These are phyloP conservation scores for Lactarius hengduanensis DNA, from an alignment of 768 basidiomycete species.

Conservation along the genomic window DNA sequence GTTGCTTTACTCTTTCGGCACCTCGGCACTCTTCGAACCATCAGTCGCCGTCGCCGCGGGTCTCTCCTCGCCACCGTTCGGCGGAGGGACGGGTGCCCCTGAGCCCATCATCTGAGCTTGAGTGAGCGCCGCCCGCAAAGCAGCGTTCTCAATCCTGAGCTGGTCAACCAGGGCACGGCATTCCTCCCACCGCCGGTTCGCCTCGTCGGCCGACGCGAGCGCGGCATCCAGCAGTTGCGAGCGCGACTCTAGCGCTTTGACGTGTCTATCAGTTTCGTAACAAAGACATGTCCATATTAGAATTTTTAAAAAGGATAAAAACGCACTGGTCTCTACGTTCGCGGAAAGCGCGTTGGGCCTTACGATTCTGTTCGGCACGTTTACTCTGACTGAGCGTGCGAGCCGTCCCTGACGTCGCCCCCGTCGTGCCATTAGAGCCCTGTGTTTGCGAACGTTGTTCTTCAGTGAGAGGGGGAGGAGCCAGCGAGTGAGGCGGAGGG, in stretches of 20 bases:
- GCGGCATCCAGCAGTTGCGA: constrained; percentile 85
- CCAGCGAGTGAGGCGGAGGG: constrained; percentile 25
- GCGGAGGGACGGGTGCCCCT: constrained; percentile 3
- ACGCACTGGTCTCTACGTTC: constrained; percentile 87
- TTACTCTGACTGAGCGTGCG: constrained; percentile 76
- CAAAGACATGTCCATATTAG: constrained; percentile 4
- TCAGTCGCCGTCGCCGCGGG: constrained; percentile 1
- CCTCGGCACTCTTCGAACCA: constrained; percentile 16
- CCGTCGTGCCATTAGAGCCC: constrained; percentile 14
- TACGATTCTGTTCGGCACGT: constrained; percentile 91
- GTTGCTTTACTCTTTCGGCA: constrained; percentile 22
- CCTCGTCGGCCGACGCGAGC: constrained; percentile 82
- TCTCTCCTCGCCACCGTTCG: constrained; percentile 15
- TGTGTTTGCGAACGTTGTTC: constrained; percentile 27
- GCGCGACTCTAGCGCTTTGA: constrained; percentile 83
- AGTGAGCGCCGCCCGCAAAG: constrained; percentile 67
- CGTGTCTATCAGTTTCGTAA: constrained; percentile 53
- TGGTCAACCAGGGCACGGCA: constrained; percentile 88
- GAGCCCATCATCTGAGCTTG: constrained; percentile 37
- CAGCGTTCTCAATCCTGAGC: constrained; percentile 79
- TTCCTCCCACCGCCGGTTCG: constrained; percentile 87
- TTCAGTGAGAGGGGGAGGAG: constrained; percentile 17
- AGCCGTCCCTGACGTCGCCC: constrained; percentile 34
- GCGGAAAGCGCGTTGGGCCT: constrained; percentile 89
- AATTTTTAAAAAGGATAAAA: neutral